These are phyloP conservation scores for Penicillium antarcticum DNA, from an alignment of 495 filamentous ascomycete genomes.

Conservation along the genomic window DNA sequence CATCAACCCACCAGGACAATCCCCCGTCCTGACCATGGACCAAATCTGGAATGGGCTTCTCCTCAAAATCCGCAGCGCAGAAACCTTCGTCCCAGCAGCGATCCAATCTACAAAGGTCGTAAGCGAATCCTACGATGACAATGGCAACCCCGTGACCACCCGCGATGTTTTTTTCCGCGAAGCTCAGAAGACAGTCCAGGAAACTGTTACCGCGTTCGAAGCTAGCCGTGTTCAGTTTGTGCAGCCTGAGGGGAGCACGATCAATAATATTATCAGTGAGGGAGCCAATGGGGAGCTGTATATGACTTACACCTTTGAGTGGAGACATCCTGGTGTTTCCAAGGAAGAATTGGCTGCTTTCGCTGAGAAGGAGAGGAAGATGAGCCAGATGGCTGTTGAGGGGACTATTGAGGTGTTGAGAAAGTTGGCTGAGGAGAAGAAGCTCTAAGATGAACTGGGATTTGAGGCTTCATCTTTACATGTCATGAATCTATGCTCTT, in stretches of 20 bases:
- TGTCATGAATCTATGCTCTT: neutral
- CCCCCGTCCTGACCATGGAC: constrained; percentile 35
- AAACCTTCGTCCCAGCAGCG: constrained; percentile 47
- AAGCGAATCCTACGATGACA: constrained; percentile 29
- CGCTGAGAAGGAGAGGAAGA: constrained; percentile 25
- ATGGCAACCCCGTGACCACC: constrained; percentile 21
- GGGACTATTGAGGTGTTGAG: constrained; percentile 32
- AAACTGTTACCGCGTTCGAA: constrained; percentile 24
- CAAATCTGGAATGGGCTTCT: constrained; percentile 53
- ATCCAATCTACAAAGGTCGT: constrained; percentile 42
- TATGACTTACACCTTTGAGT: constrained; percentile 57
- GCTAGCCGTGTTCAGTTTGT: constrained; percentile 30
- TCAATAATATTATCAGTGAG: constrained; percentile 50
- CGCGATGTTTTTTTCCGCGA: constrained; percentile 28
- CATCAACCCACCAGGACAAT: constrained; percentile 46
- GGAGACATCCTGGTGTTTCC: constrained; percentile 36
- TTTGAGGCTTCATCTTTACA: neutral
- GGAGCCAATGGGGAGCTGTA: constrained; percentile 41
- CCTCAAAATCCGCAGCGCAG: constrained; percentile 46
- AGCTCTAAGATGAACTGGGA: constrained; percentile 13
- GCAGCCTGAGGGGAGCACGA: constrained; percentile 30
- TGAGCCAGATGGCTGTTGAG: constrained; percentile 33
- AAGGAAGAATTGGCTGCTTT: constrained; percentile 27
- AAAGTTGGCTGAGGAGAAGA: constrained; percentile 30
- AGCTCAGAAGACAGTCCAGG: constrained; percentile 16